Conservation (phyloP, 768 basidiomycete species). For the Lactarius psammicola region DNA sequence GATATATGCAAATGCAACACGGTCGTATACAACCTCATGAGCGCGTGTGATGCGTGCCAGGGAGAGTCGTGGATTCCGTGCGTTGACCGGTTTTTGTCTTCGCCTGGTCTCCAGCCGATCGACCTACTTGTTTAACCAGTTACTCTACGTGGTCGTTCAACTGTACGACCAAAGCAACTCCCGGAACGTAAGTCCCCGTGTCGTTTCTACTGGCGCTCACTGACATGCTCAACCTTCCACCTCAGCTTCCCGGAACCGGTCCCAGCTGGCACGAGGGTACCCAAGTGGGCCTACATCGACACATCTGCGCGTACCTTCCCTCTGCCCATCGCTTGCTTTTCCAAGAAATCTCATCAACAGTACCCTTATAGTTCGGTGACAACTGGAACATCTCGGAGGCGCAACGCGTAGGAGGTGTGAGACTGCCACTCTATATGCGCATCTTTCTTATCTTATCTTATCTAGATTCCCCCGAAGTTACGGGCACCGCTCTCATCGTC, state of each 20-base stretch:
- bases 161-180: not conserved
- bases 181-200: slow-evolving; percentile 17
- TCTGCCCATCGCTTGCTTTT: not conserved
- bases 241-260: slow-evolving; percentile 33
- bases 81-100: slow-evolving; percentile 1
- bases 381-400: slow-evolving; percentile 10
- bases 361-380: slow-evolving; percentile 2
- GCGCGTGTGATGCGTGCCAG: slow-evolving; percentile 34
- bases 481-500: not conserved
- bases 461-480: not conserved
- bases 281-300: slow-evolving; percentile 50
- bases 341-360: not conserved
- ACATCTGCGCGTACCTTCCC: slow-evolving; percentile 38
- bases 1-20: slow-evolving; percentile 31
- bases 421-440: not conserved
- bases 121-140: not conserved
- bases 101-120: not conserved
- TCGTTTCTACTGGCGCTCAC: not conserved
- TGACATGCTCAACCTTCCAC: not conserved
- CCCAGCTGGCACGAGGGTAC: slow-evolving; percentile 45
- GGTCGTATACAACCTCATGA: slow-evolving; percentile 32
- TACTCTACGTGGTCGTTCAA: slow-evolving; percentile 23
- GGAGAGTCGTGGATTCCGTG: slow-evolving; percentile 17
- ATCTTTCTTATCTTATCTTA: not conserved
- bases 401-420: slow-evolving; percentile 5